Base-by-base conservation (phyloP, 805 yeast species). In the Candida verbasci region DNA sequence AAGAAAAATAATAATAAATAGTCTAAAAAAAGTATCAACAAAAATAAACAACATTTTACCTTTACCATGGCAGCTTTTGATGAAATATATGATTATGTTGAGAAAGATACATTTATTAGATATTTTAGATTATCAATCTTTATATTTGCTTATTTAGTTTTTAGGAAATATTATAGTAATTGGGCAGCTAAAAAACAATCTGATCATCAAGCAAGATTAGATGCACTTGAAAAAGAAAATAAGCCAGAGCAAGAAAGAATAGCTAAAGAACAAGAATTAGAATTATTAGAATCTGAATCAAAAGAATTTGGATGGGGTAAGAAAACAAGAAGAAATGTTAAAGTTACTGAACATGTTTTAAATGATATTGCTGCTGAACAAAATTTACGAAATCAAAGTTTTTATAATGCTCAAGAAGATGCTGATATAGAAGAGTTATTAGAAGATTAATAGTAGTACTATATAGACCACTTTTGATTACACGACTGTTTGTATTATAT, bases 221-320 rank as follows among this genome's bases (percentile, higher is more conserved):
- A 79, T 48, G 60, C 62, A 26, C 58, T 61, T 40, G 67, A 65
- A 14, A 70, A 69, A 49, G 48, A 40, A 30, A 55, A 56, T 29
- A 65, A 60, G 27, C 62, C 62, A 10, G 62, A 56, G 18, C 49
- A 52, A 22, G 67, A 61, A 17, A 60, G 54, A 20, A 49, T 55
- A 24, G 69, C 62, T 21, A 56, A 65, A 32, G 55, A 64, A 29
- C 62, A 62, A 27, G 49, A 53, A 16, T 47, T 51, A 34, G 42
- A 49, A 26, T 38, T 45, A 34, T 53, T 66, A 45, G 51, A 56
- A 29, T 33, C 45, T 9, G 70, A 65, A 46, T 78, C 78, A 24
- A 53, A 62, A 25, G 45, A 68, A 4, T 83, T 83, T 66, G 91
- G 93, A 20, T 83, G 88, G 87, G 93, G 93, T 38, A 84, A 83